phyloP scores from a whole-genome alignment of 805 yeast genomes.

The Cyberlindnera maclurae region DNA sequence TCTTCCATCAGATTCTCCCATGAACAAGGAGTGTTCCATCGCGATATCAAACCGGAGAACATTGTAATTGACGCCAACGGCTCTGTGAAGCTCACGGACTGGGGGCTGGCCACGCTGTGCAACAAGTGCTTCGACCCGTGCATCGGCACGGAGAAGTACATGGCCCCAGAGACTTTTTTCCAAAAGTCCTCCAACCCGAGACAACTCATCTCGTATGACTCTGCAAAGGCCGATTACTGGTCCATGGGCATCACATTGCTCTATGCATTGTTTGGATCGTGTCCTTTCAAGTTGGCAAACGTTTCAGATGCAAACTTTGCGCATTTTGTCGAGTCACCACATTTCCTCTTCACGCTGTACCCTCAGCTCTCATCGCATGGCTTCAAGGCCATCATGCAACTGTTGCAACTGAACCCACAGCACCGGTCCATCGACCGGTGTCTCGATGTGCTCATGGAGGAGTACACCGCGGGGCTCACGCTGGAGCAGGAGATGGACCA shows the following conservation, averaged over 20 bases:
- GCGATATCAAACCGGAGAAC: constrained; percentile 73
- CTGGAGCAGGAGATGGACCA: constrained; percentile 54
- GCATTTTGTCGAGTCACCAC: constrained; percentile 62
- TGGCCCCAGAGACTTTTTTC: constrained; percentile 87
- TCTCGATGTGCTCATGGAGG: constrained; percentile 35
- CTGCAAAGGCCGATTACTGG: constrained; percentile 81
- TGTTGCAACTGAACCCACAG: constrained; percentile 59
- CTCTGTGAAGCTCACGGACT: constrained; percentile 58
- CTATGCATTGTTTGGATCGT: constrained; percentile 73
- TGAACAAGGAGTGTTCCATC: constrained; percentile 51
- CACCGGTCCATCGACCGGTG: constrained; percentile 44
- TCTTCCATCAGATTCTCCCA: constrained; percentile 51
- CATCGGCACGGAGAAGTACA: constrained; percentile 80
- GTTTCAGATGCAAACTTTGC: constrained; percentile 59
- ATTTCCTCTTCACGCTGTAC: constrained; percentile 66
- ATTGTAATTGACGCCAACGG: constrained; percentile 46
- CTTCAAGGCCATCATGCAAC: constrained; percentile 58
- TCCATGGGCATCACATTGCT: constrained; percentile 76
- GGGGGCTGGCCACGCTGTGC: constrained; percentile 55
- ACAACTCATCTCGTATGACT: constrained; percentile 41
- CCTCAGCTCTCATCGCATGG: constrained; percentile 68
- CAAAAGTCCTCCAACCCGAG: constrained; percentile 12
- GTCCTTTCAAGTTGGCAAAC: constrained; percentile 74
- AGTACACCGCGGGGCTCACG: constrained; percentile 37
- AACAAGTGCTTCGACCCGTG: constrained; percentile 26